phyloP scores from a whole-genome alignment of 495 filamentous ascomycete genomes.

The Podospora pseudoanserina region DNA sequence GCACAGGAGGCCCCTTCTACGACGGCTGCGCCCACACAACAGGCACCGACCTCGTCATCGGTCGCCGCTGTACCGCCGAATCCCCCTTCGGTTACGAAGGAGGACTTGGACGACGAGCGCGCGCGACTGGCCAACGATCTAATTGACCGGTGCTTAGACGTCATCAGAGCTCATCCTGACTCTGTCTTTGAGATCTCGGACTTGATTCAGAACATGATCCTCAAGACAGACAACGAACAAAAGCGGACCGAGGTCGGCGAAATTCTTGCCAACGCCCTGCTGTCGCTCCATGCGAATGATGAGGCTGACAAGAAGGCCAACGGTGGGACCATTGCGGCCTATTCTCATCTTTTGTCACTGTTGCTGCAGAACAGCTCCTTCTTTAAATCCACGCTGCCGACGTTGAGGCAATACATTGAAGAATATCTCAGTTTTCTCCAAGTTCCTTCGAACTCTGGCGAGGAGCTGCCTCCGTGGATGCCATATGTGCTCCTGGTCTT shows the following conservation, averaged over 20 bases:
- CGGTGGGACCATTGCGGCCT: slow-evolving; percentile 66
- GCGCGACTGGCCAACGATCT: slow-evolving; percentile 67
- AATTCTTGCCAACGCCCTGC: slow-evolving; percentile 79
- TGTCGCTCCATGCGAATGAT: slow-evolving; percentile 74
- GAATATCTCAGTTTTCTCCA: slow-evolving; percentile 78
- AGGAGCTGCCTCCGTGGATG: slow-evolving; percentile 86
- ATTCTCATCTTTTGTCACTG: slow-evolving; percentile 86
- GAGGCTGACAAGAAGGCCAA: slow-evolving; percentile 72
- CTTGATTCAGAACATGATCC: slow-evolving; percentile 71
- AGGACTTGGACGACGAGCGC: slow-evolving; percentile 80
- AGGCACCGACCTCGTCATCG: slow-evolving; percentile 9
- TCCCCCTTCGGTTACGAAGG: slow-evolving; percentile 52
- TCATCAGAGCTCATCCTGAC: slow-evolving; percentile 80
- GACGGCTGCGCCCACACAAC: slow-evolving; percentile 8
- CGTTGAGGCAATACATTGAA: slow-evolving; percentile 73
- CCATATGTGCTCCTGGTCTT: slow-evolving; percentile 84
- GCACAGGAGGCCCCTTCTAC: slow-evolving; percentile 11
- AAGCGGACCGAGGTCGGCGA: slow-evolving; percentile 70
- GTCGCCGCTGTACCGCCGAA: slow-evolving; percentile 4
- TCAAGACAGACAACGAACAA: slow-evolving; percentile 62
- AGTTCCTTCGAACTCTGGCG: slow-evolving; percentile 59
- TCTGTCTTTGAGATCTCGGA: slow-evolving; percentile 90
- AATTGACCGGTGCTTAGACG: slow-evolving; percentile 85
- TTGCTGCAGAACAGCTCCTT: slow-evolving; percentile 79
- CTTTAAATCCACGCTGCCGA: slow-evolving; percentile 68